phyloP scores from a whole-genome alignment of 2,329 filamentous ascomycete genomes.

The Neonectria faginata region DNA sequence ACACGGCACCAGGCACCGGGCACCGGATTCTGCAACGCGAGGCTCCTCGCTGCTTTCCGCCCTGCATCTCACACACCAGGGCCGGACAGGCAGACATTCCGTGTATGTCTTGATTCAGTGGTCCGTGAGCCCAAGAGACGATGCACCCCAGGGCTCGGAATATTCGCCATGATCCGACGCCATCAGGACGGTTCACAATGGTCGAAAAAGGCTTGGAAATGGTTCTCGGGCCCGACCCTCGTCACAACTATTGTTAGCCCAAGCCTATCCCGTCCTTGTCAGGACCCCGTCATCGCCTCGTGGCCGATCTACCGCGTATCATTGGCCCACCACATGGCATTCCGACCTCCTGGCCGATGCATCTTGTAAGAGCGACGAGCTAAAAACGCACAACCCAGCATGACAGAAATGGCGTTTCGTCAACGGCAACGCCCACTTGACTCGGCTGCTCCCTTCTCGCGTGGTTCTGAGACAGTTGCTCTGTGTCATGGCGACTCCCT shows the following conservation, averaged over 20 bases:
- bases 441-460: slow-evolving; percentile 15
- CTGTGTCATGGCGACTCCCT: slow-evolving; percentile 28
- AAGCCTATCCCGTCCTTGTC: neutral
- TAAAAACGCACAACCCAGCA: slow-evolving; percentile 9
- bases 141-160: neutral
- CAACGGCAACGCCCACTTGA: neutral
- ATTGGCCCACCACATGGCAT: slow-evolving; percentile 31
- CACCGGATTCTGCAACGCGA: slow-evolving; percentile 7
- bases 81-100: too few relatives aligned
- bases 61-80: neutral
- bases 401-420: slow-evolving; percentile 11
- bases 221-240: neutral
- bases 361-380: slow-evolving; percentile 6
- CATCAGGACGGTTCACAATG: neutral
- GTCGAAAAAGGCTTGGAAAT: neutral
- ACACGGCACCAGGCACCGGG: slow-evolving; percentile 10
- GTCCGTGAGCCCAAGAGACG: neutral
- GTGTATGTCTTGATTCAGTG: neutral
- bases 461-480: slow-evolving; percentile 11
- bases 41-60: neutral
- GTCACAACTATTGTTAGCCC: neutral
- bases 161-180: neutral
- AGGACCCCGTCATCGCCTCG: slow-evolving; percentile 28
- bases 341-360: slow-evolving; percentile 7
- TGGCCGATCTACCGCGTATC: slow-evolving; percentile 31